These are phyloP conservation scores for Eucalyptus brandiana DNA, from an alignment of 345 rosid genomes.

Conservation along the genomic window DNA sequence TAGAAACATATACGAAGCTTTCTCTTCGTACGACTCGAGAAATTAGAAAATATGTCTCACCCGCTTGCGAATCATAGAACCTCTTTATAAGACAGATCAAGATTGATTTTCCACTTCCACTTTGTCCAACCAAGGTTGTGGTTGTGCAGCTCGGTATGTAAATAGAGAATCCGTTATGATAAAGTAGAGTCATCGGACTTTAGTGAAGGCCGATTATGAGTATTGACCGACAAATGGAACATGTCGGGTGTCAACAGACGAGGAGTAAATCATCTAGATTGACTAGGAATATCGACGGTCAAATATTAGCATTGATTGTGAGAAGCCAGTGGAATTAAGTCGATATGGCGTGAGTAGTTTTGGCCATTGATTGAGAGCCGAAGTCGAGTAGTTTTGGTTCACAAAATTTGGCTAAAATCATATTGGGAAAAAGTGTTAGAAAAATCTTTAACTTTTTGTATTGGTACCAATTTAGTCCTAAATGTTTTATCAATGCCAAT, in stretches of 20 bases:
- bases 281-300: background rate
- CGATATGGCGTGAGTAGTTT: background rate
- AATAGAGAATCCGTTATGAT: background rate
- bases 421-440: too few species aligned
- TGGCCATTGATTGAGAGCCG: background rate
- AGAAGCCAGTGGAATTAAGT: background rate
- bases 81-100: background rate
- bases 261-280: background rate
- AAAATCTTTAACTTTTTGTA: too few species aligned
- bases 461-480: rapidly evolving
- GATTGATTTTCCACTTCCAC: constrained; percentile 20
- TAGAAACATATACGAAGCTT: too few species aligned
- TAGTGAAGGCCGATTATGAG: background rate
- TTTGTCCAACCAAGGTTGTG: constrained; percentile 14
- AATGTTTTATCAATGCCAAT: rapidly evolving
- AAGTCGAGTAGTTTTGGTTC: background rate
- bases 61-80: constrained; percentile 11
- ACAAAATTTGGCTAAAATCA: background rate
- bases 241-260: background rate
- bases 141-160: constrained; percentile 1
- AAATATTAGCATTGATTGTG: background rate
- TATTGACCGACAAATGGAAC: background rate
- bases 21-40: too few species aligned
- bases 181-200: background rate
- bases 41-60: too few species aligned